Percentiles rank a stretch among this genome's conserved stretches.
Conservation (phyloP, 2,329 filamentous ascomycete species). For the Proliferodiscus dingleyae region DNA sequence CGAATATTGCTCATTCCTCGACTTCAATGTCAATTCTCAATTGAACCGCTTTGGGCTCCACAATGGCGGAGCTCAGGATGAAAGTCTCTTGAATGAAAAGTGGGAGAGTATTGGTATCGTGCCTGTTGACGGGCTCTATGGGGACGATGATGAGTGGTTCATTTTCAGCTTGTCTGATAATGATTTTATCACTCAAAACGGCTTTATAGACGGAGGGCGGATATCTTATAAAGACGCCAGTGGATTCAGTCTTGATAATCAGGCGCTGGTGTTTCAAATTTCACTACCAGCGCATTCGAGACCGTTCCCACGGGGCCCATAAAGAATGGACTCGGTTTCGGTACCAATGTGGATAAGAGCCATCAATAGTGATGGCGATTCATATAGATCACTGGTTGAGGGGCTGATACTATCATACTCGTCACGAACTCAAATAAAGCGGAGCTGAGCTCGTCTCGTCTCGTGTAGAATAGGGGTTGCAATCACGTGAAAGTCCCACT, state of each 20-base stretch:
- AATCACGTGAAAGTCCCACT: no score
- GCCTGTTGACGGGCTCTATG: slow-evolving; percentile 46
- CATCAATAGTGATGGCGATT: no score
- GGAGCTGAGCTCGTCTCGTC: no score
- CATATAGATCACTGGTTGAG: no score
- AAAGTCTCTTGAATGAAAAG: slow-evolving; percentile 64
- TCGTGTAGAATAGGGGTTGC: no score
- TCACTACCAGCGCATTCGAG: slow-evolving; percentile 22
- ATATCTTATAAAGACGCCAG: slow-evolving; percentile 49
- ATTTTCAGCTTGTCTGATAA: slow-evolving; percentile 66
- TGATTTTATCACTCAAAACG: slow-evolving; percentile 70
- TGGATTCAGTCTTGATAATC: slow-evolving; percentile 52
- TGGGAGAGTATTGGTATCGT: slow-evolving; percentile 67
- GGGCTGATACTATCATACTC: no score
- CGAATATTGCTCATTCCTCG: slow-evolving; percentile 60
- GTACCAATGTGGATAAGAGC: no score
- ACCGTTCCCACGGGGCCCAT: slow-evolving; percentile 13
- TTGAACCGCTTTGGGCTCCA: slow-evolving; percentile 61
- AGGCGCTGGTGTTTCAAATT: slow-evolving; percentile 51
- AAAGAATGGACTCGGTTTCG: no score
- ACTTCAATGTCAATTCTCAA: slow-evolving; percentile 63
- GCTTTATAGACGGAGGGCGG: slow-evolving; percentile 49
- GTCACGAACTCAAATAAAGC: no score
- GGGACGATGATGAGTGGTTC: slow-evolving; percentile 56
- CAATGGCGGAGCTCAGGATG: slow-evolving; percentile 60